Conservation (phyloP, 768 basidiomycete species). For the Russula griseocarnosa region DNA sequence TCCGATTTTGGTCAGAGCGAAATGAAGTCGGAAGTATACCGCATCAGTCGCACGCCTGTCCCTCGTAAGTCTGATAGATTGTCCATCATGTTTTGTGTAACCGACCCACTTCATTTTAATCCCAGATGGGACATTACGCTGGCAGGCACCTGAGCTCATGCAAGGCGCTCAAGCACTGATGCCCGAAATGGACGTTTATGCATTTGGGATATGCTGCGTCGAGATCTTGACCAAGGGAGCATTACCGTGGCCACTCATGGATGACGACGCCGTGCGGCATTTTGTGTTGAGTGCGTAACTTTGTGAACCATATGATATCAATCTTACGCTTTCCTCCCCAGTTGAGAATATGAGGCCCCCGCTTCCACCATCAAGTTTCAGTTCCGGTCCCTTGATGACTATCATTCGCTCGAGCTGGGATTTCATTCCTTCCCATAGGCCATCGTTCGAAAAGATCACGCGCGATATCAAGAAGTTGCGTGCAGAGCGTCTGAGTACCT, state of each 20-base stretch:
- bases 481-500: conserved; percentile 30
- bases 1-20: conserved; percentile 83
- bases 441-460: conserved; percentile 50
- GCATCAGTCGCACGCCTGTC: conserved; percentile 47
- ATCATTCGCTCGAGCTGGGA: conserved; percentile 58
- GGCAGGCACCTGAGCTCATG: conserved; percentile 70
- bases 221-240: conserved; percentile 62
- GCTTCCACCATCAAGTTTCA: conserved; percentile 41
- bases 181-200: conserved; percentile 59
- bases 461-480: conserved; percentile 45
- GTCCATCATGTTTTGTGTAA: conserved; percentile 18
- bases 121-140: conserved; percentile 53
- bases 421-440: conserved; percentile 47
- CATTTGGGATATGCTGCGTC: conserved; percentile 61
- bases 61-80: conserved; percentile 31
- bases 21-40: conserved; percentile 67
- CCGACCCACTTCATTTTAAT: conserved; percentile 5
- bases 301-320: not conserved
- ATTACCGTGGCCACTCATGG: conserved; percentile 52
- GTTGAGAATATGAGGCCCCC: conserved; percentile 31
- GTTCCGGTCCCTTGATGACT: conserved; percentile 37
- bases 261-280: conserved; percentile 49
- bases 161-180: conserved; percentile 46
- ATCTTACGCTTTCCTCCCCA: conserved; percentile 1
- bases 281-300: conserved; percentile 45